A percentile compares a stretch with the other conserved stretches of the same genome.
Evolutionary conservation across 352 stramenopile species (phyloP).

Genomic region (Peronosclerospora sorghi): DNA sequence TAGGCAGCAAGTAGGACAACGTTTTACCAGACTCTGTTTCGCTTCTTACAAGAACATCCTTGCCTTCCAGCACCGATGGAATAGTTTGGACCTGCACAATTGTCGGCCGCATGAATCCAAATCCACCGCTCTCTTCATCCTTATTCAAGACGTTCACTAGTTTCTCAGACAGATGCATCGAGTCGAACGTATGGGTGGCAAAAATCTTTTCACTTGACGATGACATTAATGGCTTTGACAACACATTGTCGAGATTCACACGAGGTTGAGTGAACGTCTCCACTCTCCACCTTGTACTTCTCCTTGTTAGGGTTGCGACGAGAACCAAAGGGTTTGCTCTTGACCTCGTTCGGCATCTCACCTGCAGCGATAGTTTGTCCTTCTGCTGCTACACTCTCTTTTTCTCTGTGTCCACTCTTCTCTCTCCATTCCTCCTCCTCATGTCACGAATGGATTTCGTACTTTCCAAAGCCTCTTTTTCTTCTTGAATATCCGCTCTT

Average conservation of each 20-base stretch:
- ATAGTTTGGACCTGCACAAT: conserved; percentile 79
- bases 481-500: no score
- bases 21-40: conserved; percentile 96
- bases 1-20: conserved; percentile 92
- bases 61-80: conserved; percentile 48
- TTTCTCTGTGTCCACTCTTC: conserved; percentile 2
- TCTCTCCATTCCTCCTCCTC: neutral
- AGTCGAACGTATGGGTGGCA: conserved; percentile 56
- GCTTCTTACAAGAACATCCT: conserved; percentile 90
- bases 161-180: conserved; percentile 54
- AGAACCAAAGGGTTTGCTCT: conserved; percentile 39
- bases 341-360: conserved; percentile 1
- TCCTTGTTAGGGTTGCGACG: conserved; percentile 81
- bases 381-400: neutral
- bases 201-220: conserved; percentile 78
- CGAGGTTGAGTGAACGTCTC: conserved; percentile 44
- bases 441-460: no score
- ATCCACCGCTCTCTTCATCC: conserved; percentile 33
- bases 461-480: no score
- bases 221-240: conserved; percentile 63
- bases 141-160: conserved; percentile 63
- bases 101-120: conserved; percentile 68
- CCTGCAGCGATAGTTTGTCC: conserved; percentile 3
- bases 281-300: conserved; percentile 43
- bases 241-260: conserved; percentile 47